Evolutionary conservation across 495 filamentous ascomycete genomes (phyloP), one percentile per base, ranked within the genome.

Genomic region (Penicillium canariense): DNA sequence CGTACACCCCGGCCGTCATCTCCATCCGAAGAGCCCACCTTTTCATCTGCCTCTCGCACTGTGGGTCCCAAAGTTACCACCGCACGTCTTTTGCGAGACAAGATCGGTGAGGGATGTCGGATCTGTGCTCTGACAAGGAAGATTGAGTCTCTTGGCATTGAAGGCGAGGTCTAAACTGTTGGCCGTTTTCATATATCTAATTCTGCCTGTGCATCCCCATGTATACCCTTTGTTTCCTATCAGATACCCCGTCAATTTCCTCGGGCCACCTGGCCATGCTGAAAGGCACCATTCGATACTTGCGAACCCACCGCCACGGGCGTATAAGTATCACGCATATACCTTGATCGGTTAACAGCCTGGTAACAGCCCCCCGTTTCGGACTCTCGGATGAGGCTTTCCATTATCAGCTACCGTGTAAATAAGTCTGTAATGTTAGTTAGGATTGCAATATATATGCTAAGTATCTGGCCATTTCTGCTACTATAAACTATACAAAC

Each of bases 61-160:
- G 83, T 97, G 15, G 87, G 89, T 0, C 84, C 84, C 2, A 97
- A 97, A 68, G 91, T 96, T n/a, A 90, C 87, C 39, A 89, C 91
- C 61, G 91, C 92, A 15, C 81, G 90, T 59, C 68, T 96, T 50
- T 70, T 97, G 48, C 79, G 85, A 54, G 87, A 90, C 51, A 77
- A 78, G 49, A 80, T 95, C 26, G 73, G 78, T 22, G 82, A 82
- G 25, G 89, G 90, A 5, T 91, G 88, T 72, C 82, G 83, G 8
- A 81, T 87, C 27, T 90, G 86, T 68, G 74, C 74, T 4, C 42
- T 75, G 32, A 69, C 67, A 20, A 71, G 69, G 55, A 67, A 74
- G 30, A 63, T 76, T 8, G 70, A 76, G 50, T 61, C 67, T 3
- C 58, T 76, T 23, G 73, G 67, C 12, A 63, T 17, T 45, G 55